Evolutionary conservation across 1,139 yeast genomes (phyloP).

Genomic region (Yamadazyma mexicana): DNA sequence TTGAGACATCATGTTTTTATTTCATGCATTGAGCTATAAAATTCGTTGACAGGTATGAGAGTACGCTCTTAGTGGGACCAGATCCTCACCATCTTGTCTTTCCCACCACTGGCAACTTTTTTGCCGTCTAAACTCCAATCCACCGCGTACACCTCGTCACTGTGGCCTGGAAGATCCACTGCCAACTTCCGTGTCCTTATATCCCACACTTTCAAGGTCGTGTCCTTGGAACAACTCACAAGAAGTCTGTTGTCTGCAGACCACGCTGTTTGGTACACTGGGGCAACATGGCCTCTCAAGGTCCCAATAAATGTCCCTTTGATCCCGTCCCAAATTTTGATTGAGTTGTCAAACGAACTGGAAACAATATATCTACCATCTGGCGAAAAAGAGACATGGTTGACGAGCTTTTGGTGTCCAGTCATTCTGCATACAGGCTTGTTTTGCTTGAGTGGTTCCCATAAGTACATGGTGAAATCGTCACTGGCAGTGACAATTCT

Average conservation of each 20-base stretch:
- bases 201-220: slow-evolving; percentile 97
- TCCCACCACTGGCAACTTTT: slow-evolving; percentile 93
- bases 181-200: slow-evolving; percentile 77
- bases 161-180: slow-evolving; percentile 93
- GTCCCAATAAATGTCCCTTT: slow-evolving; percentile 89
- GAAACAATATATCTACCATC: slow-evolving; percentile 91
- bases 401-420: slow-evolving; percentile 95
- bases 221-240: slow-evolving; percentile 94
- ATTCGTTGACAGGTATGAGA: no score
- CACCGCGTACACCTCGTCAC: slow-evolving; percentile 94
- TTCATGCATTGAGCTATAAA: no score
- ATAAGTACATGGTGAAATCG: slow-evolving; percentile 95
- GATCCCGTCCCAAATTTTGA: slow-evolving; percentile 94
- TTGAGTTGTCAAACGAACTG: slow-evolving; percentile 92
- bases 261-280: slow-evolving; percentile 99
- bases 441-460: slow-evolving; percentile 83
- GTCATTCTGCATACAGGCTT: slow-evolving; percentile 93
- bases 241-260: slow-evolving; percentile 89
- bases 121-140: slow-evolving; percentile 98
- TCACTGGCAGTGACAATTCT: slow-evolving; percentile 93
- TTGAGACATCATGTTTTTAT: no score
- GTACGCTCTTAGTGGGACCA: slow-evolving; percentile 68
- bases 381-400: slow-evolving; percentile 94
- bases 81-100: slow-evolving; percentile 87
- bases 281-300: slow-evolving; percentile 95